phyloP scores from a whole-genome alignment of 768 basidiomycete genomes.

The Auricularia sp. region DNA sequence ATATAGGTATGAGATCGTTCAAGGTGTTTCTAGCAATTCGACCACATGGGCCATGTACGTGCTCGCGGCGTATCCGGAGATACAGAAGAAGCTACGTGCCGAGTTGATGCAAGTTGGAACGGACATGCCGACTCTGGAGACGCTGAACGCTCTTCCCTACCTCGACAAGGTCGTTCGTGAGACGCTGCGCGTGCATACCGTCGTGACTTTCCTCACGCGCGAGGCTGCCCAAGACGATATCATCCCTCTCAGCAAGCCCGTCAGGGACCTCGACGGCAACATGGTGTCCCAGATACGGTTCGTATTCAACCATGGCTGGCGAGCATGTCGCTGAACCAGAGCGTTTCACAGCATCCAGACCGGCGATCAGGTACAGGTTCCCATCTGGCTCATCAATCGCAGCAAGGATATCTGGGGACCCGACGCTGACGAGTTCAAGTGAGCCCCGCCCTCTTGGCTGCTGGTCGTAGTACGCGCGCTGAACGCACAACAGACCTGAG shows the following conservation, averaged over 20 bases:
- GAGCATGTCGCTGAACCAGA: no score
- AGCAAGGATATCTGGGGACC: no score
- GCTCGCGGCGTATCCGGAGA: slow-evolving; percentile 22
- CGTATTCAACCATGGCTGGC: not conserved
- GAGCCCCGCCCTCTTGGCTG: no score
- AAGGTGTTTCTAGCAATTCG: slow-evolving; percentile 4
- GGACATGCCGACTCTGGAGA: slow-evolving; percentile 12
- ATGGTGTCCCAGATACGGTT: slow-evolving; percentile 9
- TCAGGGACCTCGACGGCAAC: slow-evolving; percentile 16
- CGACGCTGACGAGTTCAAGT: no score
- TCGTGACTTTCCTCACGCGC: slow-evolving; percentile 36
- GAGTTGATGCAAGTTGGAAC: slow-evolving; percentile 11
- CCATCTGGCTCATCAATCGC: no score
- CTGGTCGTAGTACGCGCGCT: no score
- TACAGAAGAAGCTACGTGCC: slow-evolving; percentile 17
- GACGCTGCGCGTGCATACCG: slow-evolving; percentile 42
- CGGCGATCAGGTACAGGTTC: no score
- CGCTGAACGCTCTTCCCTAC: slow-evolving; percentile 35
- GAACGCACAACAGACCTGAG: not conserved
- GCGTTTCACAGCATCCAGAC: no score
- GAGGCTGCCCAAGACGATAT: slow-evolving; percentile 29
- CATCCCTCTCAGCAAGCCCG: slow-evolving; percentile 37
- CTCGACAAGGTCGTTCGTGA: slow-evolving; percentile 57
- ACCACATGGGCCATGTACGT: slow-evolving; percentile 25
- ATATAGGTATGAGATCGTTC: no score